Evolutionary conservation across 805 yeast genomes (phyloP), one percentile per base, ranked within the genome.

Genomic region (Suhomyces sp.): DNA sequence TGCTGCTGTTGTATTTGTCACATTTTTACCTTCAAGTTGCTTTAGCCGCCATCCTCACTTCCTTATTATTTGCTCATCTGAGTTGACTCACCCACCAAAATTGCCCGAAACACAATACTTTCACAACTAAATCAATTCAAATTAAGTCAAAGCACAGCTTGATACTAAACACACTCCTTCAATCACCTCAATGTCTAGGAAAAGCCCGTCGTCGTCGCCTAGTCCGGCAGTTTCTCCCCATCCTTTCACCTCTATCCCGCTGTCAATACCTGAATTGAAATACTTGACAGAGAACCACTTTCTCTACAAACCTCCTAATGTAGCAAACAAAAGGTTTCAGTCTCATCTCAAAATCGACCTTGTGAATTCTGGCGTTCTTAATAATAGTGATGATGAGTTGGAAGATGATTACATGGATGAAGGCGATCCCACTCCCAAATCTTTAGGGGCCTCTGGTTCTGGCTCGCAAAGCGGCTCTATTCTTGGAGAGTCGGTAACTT

Each of bases 401-500:
- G 44, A 41, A 22, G 13, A 25, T 13, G 40, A 15, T 8, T 13
- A 37, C 20, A n/a, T 15, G 20, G 12, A 17, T 35, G 20, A n/a
- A 7, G 40, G 17, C 40, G 20, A 35, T 8, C 40, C 40, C 40
- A 15, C 40, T 3, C 40, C 40, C 4, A 27, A 27, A 27, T 27
- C 31, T 12, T 27, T 27, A 6, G n/a, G 10, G 31, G 12, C 31
- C 12, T 27, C 31, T 6, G n/a, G 31, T 4, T 13, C 31, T 3
- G 12, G 31, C 31, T 27, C 31, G n/a, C 31, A 27, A 12, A 12
- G 29, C n/a, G 29, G 33, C 35, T 35, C 35, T n/a, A 22, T 40
- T 5, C 37, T 50, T 12, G 53, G 50, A 24, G 53, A 46, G 7
- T 49, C 53, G 12, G 41, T 51, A 12, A 25, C 47, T 6, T 47